A percentile compares a stretch with the other conserved stretches of the same genome.
Evolutionary conservation across 2,329 filamentous ascomycete genomes (phyloP).

Genomic region (Aspergillus sp.): DNA sequence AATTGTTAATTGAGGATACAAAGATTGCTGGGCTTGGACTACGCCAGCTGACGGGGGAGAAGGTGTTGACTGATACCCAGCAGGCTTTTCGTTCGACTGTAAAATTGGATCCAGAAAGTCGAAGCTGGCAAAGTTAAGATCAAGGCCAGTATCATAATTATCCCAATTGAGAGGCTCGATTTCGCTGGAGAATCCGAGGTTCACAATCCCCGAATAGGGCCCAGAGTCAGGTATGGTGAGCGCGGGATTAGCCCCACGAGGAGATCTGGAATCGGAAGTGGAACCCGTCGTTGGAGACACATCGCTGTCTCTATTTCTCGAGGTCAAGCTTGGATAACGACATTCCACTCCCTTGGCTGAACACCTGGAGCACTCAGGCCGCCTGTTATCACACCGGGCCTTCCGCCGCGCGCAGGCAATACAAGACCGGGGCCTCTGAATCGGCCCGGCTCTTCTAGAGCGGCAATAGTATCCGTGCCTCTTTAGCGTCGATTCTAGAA

Average conservation of each 20-base stretch:
- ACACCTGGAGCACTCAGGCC: slow-evolving; percentile 42
- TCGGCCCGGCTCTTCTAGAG: slow-evolving; percentile 30
- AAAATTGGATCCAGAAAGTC: background rate
- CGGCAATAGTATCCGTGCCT: slow-evolving; percentile 50
- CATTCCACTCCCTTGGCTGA: slow-evolving; percentile 35
- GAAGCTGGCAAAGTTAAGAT: background rate
- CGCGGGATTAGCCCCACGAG: background rate
- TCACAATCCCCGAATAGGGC: background rate
- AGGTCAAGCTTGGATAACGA: slow-evolving; percentile 28
- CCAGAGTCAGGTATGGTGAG: background rate
- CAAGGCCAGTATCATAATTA: background rate
- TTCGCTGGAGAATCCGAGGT: background rate
- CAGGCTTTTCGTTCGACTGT: background rate
- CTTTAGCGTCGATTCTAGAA: slow-evolving; percentile 42
- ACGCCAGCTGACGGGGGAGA: background rate
- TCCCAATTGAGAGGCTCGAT: background rate
- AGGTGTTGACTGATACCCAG: background rate
- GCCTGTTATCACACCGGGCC: slow-evolving; percentile 39
- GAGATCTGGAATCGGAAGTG: background rate
- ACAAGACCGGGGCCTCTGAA: slow-evolving; percentile 36
- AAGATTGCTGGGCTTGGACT: background rate
- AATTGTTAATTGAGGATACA: background rate
- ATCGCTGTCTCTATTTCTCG: background rate
- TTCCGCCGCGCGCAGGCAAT: slow-evolving; percentile 39
- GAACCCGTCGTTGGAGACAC: background rate